Percentiles rank a stretch among this genome's conserved stretches.
Evolutionary conservation across 164 flowering plant species (phyloP).

Genomic region (Saururus chinensis): DNA sequence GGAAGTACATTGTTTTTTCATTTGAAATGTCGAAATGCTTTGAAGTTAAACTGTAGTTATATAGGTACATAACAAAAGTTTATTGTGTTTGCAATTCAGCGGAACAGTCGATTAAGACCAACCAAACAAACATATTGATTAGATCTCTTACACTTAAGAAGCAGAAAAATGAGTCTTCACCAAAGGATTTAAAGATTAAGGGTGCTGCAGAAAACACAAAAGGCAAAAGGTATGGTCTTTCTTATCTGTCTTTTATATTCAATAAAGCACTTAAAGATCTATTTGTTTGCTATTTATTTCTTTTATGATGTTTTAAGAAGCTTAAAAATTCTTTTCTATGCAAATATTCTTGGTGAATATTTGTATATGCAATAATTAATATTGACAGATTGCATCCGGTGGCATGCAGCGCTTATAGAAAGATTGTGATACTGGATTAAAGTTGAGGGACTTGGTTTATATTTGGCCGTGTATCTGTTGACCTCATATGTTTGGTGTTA

Average conservation of each 20-base stretch:
- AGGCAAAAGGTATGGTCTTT: conserved; percentile 53
- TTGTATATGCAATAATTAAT: neutral
- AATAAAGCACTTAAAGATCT: too few species aligned
- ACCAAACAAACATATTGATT: conserved; percentile 80
- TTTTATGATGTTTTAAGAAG: neutral
- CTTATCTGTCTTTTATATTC: neutral
- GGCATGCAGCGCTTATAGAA: neutral
- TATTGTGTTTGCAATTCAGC: conserved; percentile 24
- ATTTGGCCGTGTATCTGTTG: neutral
- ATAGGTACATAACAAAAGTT: too few species aligned
- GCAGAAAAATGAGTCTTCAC: conserved; percentile 36
- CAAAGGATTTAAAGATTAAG: conserved; percentile 44
- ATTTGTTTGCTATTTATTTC: neutral
- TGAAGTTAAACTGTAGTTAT: too few species aligned
- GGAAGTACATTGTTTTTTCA: too few species aligned
- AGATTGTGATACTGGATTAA: neutral
- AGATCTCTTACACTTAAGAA: conserved; percentile 69
- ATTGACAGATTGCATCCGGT: neutral
- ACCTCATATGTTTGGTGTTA: neutral
- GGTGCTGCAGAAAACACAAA: conserved; percentile 34
- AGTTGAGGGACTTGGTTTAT: neutral
- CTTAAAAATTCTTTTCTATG: neutral
- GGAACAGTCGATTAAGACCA: conserved; percentile 68
- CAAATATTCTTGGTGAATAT: neutral
- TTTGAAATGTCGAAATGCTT: too few species aligned